Evolutionary conservation across 225 moss, liverwort and hornwort species (phyloP).

Genomic region (Physcomitrellopsis africana): DNA sequence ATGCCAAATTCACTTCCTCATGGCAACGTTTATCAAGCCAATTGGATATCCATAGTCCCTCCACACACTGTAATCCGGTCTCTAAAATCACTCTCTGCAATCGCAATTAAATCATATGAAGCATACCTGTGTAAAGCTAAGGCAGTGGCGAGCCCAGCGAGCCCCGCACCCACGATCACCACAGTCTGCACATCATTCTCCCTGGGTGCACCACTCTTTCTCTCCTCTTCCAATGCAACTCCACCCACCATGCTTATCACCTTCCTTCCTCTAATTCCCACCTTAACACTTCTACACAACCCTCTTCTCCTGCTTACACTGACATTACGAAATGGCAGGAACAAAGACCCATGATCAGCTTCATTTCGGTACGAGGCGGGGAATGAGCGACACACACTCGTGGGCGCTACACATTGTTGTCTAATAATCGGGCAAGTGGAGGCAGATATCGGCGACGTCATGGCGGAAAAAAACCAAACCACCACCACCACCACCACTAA

Average conservation of each 20-base stretch:
- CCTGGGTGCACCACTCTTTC: slow-evolving; percentile 12
- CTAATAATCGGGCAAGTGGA: slow-evolving; percentile 1
- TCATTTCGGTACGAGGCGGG: not conserved
- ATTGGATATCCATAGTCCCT: not conserved
- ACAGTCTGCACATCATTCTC: slow-evolving; percentile 46
- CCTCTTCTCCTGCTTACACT: slow-evolving; percentile 8
- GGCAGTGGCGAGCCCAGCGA: slow-evolving; percentile 61
- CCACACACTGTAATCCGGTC: not conserved
- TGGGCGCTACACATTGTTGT: slow-evolving; percentile 14
- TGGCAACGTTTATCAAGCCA: not conserved
- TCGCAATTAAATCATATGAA: not conserved
- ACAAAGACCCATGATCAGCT: not conserved
- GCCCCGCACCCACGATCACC: slow-evolving; percentile 57
- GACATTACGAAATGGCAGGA: slow-evolving; percentile 7
- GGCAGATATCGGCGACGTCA: not conserved
- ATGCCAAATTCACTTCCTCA: not conserved
- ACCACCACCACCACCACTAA: not conserved
- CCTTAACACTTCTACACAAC: not conserved
- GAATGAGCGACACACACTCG: not conserved
- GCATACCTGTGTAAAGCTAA: slow-evolving; percentile 56
- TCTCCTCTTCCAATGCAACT: slow-evolving; percentile 32
- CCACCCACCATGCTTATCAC: slow-evolving; percentile 29
- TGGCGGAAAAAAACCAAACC: not conserved
- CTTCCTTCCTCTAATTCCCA: slow-evolving; percentile 12
- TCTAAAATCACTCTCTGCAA: not conserved